Conservation (phyloP, 2,329 filamentous ascomycete genomes). For the Apiospora koreana region DNA sequence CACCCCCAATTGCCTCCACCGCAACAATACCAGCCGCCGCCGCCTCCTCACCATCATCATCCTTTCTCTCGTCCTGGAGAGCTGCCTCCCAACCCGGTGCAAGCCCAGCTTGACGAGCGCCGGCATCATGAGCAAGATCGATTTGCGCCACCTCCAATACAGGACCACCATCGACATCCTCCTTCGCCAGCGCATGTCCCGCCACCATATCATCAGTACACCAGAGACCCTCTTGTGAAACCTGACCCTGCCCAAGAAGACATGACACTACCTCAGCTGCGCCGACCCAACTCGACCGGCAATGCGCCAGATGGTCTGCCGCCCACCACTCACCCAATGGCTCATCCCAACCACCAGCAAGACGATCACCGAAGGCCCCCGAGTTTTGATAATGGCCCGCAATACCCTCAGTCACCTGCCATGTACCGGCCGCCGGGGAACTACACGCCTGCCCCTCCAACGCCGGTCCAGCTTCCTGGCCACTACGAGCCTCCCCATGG, state of each 20-base stretch:
- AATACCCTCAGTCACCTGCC: constrained; percentile 45
- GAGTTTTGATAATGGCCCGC: constrained; percentile 51
- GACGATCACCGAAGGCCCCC: constrained; percentile 54
- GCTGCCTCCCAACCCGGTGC: constrained; percentile 40
- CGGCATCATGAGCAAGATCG: constrained; percentile 59
- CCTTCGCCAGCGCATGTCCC: constrained; percentile 45
- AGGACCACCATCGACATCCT: constrained; percentile 52
- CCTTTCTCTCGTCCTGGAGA: constrained; percentile 41
- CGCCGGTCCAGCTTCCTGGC: constrained; percentile 29
- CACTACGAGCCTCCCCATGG: constrained; percentile 39
- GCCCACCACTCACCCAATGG: constrained; percentile 36
- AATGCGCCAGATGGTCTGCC: constrained; percentile 37
- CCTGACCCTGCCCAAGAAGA: constrained; percentile 53
- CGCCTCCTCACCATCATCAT: constrained; percentile 27
- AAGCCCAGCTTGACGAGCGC: constrained; percentile 53
- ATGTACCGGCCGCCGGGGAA: constrained; percentile 29
- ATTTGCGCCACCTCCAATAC: constrained; percentile 48
- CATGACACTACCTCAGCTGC: constrained; percentile 40
- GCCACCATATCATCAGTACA: constrained; percentile 42
- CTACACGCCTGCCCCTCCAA: constrained; percentile 29
- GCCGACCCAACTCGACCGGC: constrained; percentile 55
- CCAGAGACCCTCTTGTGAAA: constrained; percentile 57
- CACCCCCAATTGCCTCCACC: constrained; percentile 39
- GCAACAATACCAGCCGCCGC: constrained; percentile 33
- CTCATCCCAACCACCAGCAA: constrained; percentile 38